Percentiles rank a stretch among this genome's conserved stretches.
phyloP scores from a whole-genome alignment of 495 filamentous ascomycete genomes.

The Astrothelium subdiscretum region DNA sequence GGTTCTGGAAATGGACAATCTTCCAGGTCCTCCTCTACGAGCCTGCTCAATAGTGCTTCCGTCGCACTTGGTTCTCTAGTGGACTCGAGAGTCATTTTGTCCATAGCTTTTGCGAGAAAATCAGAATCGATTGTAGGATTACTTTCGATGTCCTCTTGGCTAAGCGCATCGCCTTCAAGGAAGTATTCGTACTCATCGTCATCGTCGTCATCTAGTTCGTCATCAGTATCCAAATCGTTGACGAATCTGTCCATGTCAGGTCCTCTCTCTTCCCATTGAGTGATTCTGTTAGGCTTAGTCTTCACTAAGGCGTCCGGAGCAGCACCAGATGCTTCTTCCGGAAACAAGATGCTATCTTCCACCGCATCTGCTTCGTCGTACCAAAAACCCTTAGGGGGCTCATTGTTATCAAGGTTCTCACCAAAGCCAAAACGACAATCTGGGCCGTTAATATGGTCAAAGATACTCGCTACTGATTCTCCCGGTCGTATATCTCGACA shows the following conservation, averaged over 20 bases:
- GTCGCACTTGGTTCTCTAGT: background rate
- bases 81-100: too few species aligned
- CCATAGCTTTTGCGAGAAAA: background rate
- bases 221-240: slow-evolving; percentile 21
- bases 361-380: slow-evolving; percentile 37
- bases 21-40: background rate
- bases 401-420: slow-evolving; percentile 4
- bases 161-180: slow-evolving; percentile 8
- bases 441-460: background rate
- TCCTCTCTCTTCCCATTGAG: slow-evolving; percentile 21
- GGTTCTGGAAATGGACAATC: slow-evolving; percentile 1
- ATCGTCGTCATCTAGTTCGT: slow-evolving; percentile 10
- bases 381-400: slow-evolving; percentile 18
- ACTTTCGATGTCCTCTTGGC: slow-evolving; percentile 8
- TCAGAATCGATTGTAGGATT: background rate
- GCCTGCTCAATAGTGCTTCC: background rate
- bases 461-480: slow-evolving; percentile 14
- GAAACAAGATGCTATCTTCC: slow-evolving; percentile 38
- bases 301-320: slow-evolving; percentile 27
- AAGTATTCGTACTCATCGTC: slow-evolving; percentile 14
- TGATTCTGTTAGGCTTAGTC: slow-evolving; percentile 29
- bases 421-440: background rate
- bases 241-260: slow-evolving; percentile 21
- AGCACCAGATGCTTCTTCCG: slow-evolving; percentile 25
- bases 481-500: slow-evolving; percentile 32